Evolutionary conservation across 1,284 basidiomycete species (phyloP).

Genomic region (Boletus smithii): DNA sequence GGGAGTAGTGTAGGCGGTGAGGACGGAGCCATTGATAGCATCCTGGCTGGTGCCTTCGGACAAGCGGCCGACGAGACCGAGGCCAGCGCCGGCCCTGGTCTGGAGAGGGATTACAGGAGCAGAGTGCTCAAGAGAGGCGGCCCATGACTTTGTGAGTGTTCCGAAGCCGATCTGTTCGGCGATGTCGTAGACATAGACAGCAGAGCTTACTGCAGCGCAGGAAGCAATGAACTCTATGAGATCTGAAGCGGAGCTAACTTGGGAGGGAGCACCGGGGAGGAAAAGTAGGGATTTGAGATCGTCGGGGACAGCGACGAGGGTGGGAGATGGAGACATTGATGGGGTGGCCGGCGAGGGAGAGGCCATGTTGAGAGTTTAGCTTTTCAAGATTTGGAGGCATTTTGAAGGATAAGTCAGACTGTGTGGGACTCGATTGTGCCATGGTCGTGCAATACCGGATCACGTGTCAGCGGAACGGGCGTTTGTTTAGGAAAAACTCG

Average conservation of each 20-base stretch:
- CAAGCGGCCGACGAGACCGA: constrained; percentile 78
- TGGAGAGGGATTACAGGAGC: constrained; percentile 70
- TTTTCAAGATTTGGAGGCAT: background rate
- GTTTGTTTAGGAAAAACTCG: no score
- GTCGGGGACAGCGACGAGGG: constrained; percentile 22
- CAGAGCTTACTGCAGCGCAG: constrained; percentile 50
- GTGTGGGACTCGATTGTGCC: constrained; percentile 31
- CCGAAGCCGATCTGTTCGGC: constrained; percentile 80
- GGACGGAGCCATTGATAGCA: constrained; percentile 50
- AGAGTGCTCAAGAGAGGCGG: constrained; percentile 38
- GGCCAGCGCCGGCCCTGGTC: constrained; percentile 84
- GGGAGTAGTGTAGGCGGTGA: constrained; percentile 77
- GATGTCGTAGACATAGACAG: constrained; percentile 77
- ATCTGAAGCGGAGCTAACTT: constrained; percentile 52
- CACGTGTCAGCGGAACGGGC: constrained; percentile 18
- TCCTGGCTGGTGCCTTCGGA: constrained; percentile 75
- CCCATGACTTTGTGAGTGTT: constrained; percentile 61
- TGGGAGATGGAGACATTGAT: constrained; percentile 12
- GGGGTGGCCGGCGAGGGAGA: constrained; percentile 1
- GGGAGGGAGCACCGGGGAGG: constrained; percentile 29
- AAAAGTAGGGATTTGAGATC: constrained; percentile 23
- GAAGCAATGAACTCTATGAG: constrained; percentile 67
- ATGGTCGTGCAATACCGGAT: constrained; percentile 27
- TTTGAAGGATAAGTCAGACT: background rate
- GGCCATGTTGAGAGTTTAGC: constrained; percentile 20